Evolutionary conservation across 805 yeast genomes (phyloP).

Genomic region (Zygoascus ofunaensis): DNA sequence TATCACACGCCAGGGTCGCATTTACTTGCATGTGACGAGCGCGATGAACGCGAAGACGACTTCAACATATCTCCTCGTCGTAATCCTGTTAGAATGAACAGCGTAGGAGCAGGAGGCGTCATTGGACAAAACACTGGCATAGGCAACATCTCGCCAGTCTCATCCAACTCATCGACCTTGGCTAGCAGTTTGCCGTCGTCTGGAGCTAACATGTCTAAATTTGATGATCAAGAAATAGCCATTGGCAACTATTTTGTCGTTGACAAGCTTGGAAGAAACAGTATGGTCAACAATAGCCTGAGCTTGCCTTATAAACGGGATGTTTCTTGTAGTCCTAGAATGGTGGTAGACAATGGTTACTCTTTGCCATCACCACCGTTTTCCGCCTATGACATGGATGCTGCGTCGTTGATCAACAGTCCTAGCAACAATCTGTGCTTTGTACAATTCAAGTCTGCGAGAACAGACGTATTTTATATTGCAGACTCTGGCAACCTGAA

Average conservation of each 20-base stretch:
- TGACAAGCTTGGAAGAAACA: slow-evolving; percentile 16
- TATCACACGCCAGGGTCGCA: slow-evolving; percentile 11
- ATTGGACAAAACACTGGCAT: not conserved
- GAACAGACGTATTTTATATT: slow-evolving; percentile 67
- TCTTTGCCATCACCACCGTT: slow-evolving; percentile 2
- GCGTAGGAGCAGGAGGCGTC: not conserved
- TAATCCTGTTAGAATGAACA: no score
- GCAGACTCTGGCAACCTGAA: slow-evolving; percentile 34
- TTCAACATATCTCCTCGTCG: no score
- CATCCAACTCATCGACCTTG: not conserved
- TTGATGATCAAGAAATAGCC: not conserved
- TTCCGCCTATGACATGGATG: not conserved
- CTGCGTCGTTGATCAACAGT: slow-evolving; percentile 16
- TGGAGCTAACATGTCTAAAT: not conserved
- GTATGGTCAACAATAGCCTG: not conserved
- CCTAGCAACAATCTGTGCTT: slow-evolving; percentile 39
- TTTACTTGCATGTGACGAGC: slow-evolving; percentile 14
- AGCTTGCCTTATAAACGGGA: not conserved
- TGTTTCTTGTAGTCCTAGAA: not conserved
- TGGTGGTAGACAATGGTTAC: not conserved
- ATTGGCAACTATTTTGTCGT: slow-evolving; percentile 14
- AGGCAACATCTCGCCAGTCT: slow-evolving; percentile 1
- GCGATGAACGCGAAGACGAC: slow-evolving; percentile 3
- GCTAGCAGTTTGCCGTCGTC: not conserved
- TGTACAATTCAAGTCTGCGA: slow-evolving; percentile 69